These are phyloP conservation scores for Chaetomium fimeti DNA, from an alignment of 495 filamentous ascomycete genomes.

Conservation along the genomic window DNA sequence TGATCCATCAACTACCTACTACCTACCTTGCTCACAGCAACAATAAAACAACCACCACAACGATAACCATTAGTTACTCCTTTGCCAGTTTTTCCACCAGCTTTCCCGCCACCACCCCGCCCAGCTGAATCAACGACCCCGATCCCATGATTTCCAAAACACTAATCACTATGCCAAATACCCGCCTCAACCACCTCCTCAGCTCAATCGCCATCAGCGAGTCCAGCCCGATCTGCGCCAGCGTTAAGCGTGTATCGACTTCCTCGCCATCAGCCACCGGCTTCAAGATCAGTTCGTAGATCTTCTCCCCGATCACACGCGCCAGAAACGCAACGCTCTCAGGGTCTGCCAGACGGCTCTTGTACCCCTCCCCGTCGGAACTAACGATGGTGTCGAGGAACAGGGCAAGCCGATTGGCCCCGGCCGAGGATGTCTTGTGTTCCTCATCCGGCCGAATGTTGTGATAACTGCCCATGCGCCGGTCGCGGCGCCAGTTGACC, in stretches of 20 bases:
- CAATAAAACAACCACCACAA: too few relatives aligned
- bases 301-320: slow-evolving; percentile 36
- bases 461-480: slow-evolving; percentile 41
- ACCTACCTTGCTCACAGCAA: too few relatives aligned
- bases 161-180: slow-evolving; percentile 34
- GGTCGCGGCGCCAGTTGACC: slow-evolving; percentile 39
- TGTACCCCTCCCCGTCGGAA: background rate
- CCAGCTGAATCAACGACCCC: slow-evolving; percentile 35
- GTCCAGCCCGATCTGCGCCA: slow-evolving; percentile 41
- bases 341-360: background rate
- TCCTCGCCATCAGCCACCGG: slow-evolving; percentile 36
- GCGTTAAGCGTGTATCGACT: slow-evolving; percentile 18
- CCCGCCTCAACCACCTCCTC: slow-evolving; percentile 34
- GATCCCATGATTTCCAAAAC: slow-evolving; percentile 42
- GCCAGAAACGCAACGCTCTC: slow-evolving; percentile 32
- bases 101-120: slow-evolving; percentile 22
- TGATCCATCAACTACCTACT: background rate
- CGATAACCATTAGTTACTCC: background rate
- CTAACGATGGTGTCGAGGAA: background rate
- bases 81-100: background rate
- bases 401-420: background rate
- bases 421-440: background rate
- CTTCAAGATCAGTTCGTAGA: slow-evolving; percentile 37
- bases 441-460: slow-evolving; percentile 25
- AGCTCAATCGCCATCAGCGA: slow-evolving; percentile 45